phyloP scores from a whole-genome alignment of 306 rosid species.

The Macrotyloma uniflorum region DNA sequence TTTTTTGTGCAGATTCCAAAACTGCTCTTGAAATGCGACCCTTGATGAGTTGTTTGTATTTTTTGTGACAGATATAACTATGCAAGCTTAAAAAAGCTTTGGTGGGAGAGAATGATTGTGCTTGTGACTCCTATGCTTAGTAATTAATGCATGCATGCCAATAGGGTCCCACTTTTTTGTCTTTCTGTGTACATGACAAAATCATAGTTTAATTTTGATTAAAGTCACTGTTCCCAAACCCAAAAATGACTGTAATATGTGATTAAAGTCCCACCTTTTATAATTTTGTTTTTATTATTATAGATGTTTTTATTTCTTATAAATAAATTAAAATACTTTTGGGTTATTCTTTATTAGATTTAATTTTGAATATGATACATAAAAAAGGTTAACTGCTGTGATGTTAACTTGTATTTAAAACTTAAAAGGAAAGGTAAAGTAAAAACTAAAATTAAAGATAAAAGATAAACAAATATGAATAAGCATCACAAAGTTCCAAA shows the following conservation, averaged over 20 bases:
- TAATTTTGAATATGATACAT: neutral
- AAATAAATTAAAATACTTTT: too few relatives aligned
- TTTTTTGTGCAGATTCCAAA: neutral
- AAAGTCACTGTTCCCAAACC: too few relatives aligned
- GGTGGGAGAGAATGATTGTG: slow-evolving; percentile 15
- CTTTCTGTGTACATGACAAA: slow-evolving; percentile 17
- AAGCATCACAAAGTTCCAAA: too few relatives aligned
- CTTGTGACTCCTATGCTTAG: slow-evolving; percentile 6
- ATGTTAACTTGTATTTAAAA: neutral
- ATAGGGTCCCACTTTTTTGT: slow-evolving; percentile 12
- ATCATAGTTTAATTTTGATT: neutral
- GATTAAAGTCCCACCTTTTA: too few relatives aligned
- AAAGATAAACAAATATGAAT: neutral
- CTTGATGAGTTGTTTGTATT: slow-evolving; percentile 6
- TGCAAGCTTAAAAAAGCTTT: neutral
- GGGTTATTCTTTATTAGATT: too few relatives aligned
- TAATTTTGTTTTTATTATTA: too few relatives aligned
- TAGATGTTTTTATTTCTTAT: too few relatives aligned
- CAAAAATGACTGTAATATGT: too few relatives aligned
- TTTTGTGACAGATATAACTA: neutral
- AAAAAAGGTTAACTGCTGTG: neutral
- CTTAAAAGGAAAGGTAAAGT: neutral
- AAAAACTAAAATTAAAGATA: neutral
- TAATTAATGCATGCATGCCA: slow-evolving; percentile 31
- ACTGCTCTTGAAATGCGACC: neutral